phyloP scores from a whole-genome alignment of 1,284 basidiomycete species.

The Agroathelia rolfsii region DNA sequence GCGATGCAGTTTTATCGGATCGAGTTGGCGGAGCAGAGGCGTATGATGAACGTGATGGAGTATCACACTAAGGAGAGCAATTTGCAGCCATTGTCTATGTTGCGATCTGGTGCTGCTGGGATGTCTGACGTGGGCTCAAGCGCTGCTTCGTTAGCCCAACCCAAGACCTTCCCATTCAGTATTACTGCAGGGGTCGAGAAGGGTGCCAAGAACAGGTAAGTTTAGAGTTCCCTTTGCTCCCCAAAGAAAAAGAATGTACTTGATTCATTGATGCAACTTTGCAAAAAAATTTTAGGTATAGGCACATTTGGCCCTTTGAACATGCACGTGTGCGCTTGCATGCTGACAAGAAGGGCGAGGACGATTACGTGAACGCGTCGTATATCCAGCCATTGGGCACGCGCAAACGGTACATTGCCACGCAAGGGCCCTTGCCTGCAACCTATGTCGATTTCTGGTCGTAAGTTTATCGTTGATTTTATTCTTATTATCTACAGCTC shows the following conservation, averaged over 20 bases:
- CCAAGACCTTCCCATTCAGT: conserved; percentile 65
- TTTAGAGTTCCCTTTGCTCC: conserved; percentile 1
- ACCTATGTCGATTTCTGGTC: conserved; percentile 95
- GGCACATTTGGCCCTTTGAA: conserved; percentile 95
- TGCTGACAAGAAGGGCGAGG: conserved; percentile 31
- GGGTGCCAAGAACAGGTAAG: conserved; percentile 84
- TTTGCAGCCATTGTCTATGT: conserved; percentile 22
- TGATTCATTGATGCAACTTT: background rate
- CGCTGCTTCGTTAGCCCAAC: conserved; percentile 5
- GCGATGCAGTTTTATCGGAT: conserved; percentile 89
- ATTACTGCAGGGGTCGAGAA: conserved; percentile 96
- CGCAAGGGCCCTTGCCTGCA: conserved; percentile 87
- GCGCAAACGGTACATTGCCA: conserved; percentile 81
- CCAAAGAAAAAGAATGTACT: background rate
- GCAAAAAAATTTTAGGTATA: conserved; percentile 43
- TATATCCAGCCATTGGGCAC: conserved; percentile 82
- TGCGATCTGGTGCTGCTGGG: conserved; percentile 5
- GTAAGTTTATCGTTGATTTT: conserved; percentile 38
- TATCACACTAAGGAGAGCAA: conserved; percentile 62
- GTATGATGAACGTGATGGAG: conserved; percentile 87
- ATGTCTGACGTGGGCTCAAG: conserved; percentile 3
- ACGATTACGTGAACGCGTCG: conserved; percentile 93
- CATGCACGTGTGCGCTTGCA: conserved; percentile 77
- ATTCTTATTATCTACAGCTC: conserved; percentile 2
- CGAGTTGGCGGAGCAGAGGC: conserved; percentile 82